Evolutionary conservation across 345 rosid species (phyloP).

Genomic region (Gossypium stocksii): DNA sequence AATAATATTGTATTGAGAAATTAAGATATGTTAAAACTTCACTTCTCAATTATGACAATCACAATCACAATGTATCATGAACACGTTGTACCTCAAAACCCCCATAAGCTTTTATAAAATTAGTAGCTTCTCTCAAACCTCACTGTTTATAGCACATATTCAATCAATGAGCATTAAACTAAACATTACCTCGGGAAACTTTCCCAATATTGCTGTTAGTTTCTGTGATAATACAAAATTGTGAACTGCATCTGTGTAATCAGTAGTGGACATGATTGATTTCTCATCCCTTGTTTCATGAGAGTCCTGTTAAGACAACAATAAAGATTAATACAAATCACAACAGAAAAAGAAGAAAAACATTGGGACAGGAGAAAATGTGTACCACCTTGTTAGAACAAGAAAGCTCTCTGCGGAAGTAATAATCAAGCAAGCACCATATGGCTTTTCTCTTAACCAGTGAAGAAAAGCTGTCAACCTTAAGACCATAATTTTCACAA

Average conservation of each 20-base stretch:
- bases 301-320: slow-evolving; percentile 39
- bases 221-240: slow-evolving; percentile 81
- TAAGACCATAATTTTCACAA: slow-evolving; percentile 48
- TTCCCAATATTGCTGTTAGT: slow-evolving; percentile 65
- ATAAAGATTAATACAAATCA: slow-evolving; percentile 14
- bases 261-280: slow-evolving; percentile 57
- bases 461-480: slow-evolving; percentile 47
- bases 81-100: slow-evolving; percentile 1
- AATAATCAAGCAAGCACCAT: slow-evolving; percentile 93
- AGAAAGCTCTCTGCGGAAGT: slow-evolving; percentile 70
- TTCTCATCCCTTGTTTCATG: slow-evolving; percentile 41
- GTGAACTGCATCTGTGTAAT: slow-evolving; percentile 79
- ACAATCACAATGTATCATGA: slow-evolving; percentile 1
- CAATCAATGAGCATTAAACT: background rate
- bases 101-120: background rate
- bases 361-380: background rate
- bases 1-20: background rate
- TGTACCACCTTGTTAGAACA: slow-evolving; percentile 47
- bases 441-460: slow-evolving; percentile 81
- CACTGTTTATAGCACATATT: background rate
- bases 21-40: background rate
- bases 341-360: slow-evolving; percentile 5
- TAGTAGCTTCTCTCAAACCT: background rate
- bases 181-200: slow-evolving; percentile 76
- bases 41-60: background rate